Evolutionary conservation across 2,329 filamentous ascomycete species (phyloP), one percentile per base, ranked within the genome.

Genomic region (Diaporthe capsici): DNA sequence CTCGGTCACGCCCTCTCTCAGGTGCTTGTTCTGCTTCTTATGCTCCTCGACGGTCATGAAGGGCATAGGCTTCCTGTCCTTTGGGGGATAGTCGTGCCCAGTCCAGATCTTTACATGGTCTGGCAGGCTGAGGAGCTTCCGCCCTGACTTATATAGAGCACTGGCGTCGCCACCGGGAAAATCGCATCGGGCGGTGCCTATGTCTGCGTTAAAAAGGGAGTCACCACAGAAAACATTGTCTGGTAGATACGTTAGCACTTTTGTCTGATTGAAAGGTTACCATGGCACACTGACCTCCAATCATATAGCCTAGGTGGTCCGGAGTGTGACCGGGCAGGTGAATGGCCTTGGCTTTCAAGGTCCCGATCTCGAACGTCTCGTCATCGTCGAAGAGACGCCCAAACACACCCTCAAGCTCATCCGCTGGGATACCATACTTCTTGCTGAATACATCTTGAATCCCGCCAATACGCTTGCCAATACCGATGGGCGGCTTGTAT

Each of bases 251-350:
- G 17, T 77, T 44, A 34, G 65, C 8, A 28, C 9, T 28, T 34
- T n/a, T 31, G 25, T 47, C 5, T 57, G 15, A 12, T n/a, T 22
- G 12, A 31, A 44, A 6, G 9, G 58, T 0, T 22, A 13, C 22
- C 8, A 37, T n/a, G 42, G 63, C 15, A 49, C 13, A 71, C 81
- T 76, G 77, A 85, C 85, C 81, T 80, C 88, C 89, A 70, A 92
- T 87, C 47, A 83, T 81, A 76, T 93, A 93, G 0, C 90, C 91
- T 20, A 91, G 79, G 73, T 92, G 90, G 77, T 92, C 91, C 0
- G 90, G 89, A 0, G 90, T 92, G 77, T 92, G 90, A 0, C 90
- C 91, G 0, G 90, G 90, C 0, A 93, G 86, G 77, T 92, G 87
- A 0, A 92, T 80, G 0, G 86, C 89, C 3, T 80, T 83, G 0